Evolutionary conservation across 1,139 yeast species (phyloP).

Genomic region (Zygotorulaspora mrakii): DNA sequence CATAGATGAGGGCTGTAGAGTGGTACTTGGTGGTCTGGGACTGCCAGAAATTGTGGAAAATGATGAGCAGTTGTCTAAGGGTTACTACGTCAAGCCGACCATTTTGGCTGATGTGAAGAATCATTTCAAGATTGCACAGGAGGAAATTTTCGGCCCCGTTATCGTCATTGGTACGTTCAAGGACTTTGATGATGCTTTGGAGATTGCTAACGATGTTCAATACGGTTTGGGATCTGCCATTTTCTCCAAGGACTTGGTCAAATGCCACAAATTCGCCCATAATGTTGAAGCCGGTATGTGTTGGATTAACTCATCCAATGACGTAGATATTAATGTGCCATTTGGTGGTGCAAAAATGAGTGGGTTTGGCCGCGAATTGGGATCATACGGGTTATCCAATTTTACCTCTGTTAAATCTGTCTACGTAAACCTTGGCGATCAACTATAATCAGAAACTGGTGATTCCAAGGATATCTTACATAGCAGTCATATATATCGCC

Average conservation of each 20-base stretch:
- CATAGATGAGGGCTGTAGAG: slow-evolving; percentile 56
- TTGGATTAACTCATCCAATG: slow-evolving; percentile 56
- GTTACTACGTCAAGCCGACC: slow-evolving; percentile 74
- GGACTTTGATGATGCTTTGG: slow-evolving; percentile 59
- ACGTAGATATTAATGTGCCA: slow-evolving; percentile 54
- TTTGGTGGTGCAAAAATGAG: slow-evolving; percentile 64
- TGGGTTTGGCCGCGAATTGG: slow-evolving; percentile 74
- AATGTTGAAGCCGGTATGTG: slow-evolving; percentile 67
- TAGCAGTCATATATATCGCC: too few species aligned
- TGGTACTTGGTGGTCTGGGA: slow-evolving; percentile 58
- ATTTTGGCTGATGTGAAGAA: slow-evolving; percentile 70
- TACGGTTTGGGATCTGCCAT: slow-evolving; percentile 76
- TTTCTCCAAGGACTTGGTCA: slow-evolving; percentile 56
- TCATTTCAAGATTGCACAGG: slow-evolving; percentile 61
- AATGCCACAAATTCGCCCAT: slow-evolving; percentile 55
- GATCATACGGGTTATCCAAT: slow-evolving; percentile 66
- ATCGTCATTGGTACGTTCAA: slow-evolving; percentile 62
- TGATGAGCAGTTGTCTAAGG: slow-evolving; percentile 52
- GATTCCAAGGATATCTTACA: too few species aligned
- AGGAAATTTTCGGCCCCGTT: slow-evolving; percentile 83
- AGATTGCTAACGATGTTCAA: slow-evolving; percentile 57
- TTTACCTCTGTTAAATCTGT: slow-evolving; percentile 79
- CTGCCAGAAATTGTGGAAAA: slow-evolving; percentile 46
- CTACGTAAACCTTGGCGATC: slow-evolving; percentile 48
- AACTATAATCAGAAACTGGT: background rate